Evolutionary conservation across 148 eudicot genomes (phyloP).

Genomic region (Cornus florida): DNA sequence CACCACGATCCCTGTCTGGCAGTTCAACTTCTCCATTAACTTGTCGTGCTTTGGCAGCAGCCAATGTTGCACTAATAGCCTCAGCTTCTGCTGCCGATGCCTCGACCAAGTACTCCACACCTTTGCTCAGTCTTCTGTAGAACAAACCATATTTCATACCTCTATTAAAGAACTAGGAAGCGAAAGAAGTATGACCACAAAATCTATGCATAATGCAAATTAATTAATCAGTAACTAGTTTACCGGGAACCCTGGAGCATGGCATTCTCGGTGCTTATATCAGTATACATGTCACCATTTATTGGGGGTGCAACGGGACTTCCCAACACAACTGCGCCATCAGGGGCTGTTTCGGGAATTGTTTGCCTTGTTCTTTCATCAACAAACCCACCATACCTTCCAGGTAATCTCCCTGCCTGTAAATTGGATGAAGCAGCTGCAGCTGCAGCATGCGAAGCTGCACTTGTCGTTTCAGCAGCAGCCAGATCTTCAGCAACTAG

Average conservation of each 20-base stretch:
- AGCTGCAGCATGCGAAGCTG: constrained; percentile 98
- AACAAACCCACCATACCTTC: constrained; percentile 65
- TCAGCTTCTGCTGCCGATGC: constrained; percentile 99
- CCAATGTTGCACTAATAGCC: constrained; percentile 89
- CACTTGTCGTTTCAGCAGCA: constrained; percentile 94
- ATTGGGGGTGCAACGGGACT: constrained; percentile 94
- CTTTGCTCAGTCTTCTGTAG: constrained; percentile 87
- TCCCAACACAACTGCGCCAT: constrained; percentile 91
- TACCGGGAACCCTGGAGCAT: constrained; percentile 83
- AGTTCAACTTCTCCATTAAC: constrained; percentile 87
- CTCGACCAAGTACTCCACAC: constrained; percentile 92
- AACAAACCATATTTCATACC: constrained; percentile 17
- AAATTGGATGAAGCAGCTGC: constrained; percentile 82
- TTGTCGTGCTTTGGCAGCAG: constrained; percentile 98
- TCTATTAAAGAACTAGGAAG: constrained; percentile 2
- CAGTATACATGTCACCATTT: constrained; percentile 93
- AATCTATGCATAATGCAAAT: neutral
- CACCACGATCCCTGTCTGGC: constrained; percentile 94
- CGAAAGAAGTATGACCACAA: neutral
- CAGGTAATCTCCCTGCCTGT: constrained; percentile 65
- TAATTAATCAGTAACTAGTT: constrained; percentile 16
- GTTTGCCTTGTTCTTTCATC: constrained; percentile 65
- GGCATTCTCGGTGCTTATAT: constrained; percentile 91
- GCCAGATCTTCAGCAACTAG: constrained; percentile 98
- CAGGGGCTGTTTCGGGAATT: constrained; percentile 54